Evolutionary conservation across 1,284 basidiomycete genomes (phyloP).

Genomic region (Anthracocystis walkeri): DNA sequence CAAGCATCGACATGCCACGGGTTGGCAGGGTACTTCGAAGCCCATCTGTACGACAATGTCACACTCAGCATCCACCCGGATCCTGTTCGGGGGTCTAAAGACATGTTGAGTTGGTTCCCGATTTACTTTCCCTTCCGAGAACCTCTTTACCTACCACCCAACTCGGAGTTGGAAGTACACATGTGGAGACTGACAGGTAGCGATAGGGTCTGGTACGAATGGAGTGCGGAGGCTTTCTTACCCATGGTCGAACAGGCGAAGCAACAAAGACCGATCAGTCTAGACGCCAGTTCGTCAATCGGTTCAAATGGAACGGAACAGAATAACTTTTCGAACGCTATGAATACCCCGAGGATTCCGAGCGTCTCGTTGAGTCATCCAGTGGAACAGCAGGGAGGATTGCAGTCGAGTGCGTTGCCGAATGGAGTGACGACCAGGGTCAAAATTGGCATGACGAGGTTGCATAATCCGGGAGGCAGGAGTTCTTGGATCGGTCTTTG

Average conservation of each 20-base stretch:
- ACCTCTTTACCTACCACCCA: slow-evolving; percentile 90
- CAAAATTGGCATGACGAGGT: slow-evolving; percentile 89
- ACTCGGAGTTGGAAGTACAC: slow-evolving; percentile 90
- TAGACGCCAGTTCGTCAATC: slow-evolving; percentile 41
- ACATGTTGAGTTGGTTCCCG: slow-evolving; percentile 99
- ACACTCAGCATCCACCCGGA: slow-evolving; percentile 94
- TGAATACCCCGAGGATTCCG: slow-evolving; percentile 61
- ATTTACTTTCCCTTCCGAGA: slow-evolving; percentile 89
- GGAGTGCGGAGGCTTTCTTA: slow-evolving; percentile 92
- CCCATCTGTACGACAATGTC: slow-evolving; percentile 87
- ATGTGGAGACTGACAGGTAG: slow-evolving; percentile 88
- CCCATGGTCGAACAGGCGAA: slow-evolving; percentile 68
- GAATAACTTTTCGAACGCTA: slow-evolving; percentile 61
- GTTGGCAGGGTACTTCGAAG: slow-evolving; percentile 98
- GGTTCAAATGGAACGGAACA: slow-evolving; percentile 27
- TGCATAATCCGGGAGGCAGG: slow-evolving; percentile 89
- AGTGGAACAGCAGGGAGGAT: not conserved
- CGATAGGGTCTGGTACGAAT: slow-evolving; percentile 97
- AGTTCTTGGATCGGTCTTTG: slow-evolving; percentile 84
- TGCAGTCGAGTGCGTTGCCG: slow-evolving; percentile 25
- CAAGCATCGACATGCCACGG: slow-evolving; percentile 95
- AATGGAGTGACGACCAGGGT: slow-evolving; percentile 70
- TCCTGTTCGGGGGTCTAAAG: slow-evolving; percentile 79
- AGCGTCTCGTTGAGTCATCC: slow-evolving; percentile 25
- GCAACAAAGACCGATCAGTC: slow-evolving; percentile 23